Evolutionary conservation across 2,329 filamentous ascomycete species (phyloP).

Genomic region (Chaetomiaceae sp.): DNA sequence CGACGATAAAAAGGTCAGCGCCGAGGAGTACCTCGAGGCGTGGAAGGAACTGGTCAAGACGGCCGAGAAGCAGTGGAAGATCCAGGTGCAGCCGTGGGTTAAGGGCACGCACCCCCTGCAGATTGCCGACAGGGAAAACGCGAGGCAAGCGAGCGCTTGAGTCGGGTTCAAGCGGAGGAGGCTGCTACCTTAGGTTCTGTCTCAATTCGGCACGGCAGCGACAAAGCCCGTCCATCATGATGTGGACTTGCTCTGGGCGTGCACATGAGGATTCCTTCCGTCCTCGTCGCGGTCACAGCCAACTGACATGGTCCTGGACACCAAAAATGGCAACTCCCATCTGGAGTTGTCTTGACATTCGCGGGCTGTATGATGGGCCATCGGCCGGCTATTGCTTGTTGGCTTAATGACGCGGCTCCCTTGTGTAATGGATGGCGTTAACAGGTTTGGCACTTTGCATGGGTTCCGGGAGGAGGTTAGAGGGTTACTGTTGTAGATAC

Average conservation of each 20-base stretch:
- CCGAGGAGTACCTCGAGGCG: constrained; percentile 58
- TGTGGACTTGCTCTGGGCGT: background rate
- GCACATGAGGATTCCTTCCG: constrained; percentile 5
- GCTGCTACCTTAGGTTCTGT: background rate
- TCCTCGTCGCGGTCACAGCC: background rate
- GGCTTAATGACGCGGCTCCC: constrained; percentile 13
- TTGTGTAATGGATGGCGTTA: constrained; percentile 24
- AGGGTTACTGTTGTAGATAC: constrained; percentile 14
- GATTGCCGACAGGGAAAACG: constrained; percentile 16
- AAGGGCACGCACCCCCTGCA: constrained; percentile 29
- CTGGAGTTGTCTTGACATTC: background rate
- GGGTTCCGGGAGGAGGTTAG: constrained; percentile 6
- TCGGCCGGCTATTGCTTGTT: constrained; percentile 8
- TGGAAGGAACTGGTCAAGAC: constrained; percentile 64
- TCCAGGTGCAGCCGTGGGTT: constrained; percentile 43
- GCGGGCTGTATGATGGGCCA: background rate
- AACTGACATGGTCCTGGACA: background rate
- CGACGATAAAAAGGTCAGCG: constrained; percentile 46
- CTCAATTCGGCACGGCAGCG: background rate
- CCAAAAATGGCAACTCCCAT: background rate
- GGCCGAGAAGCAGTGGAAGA: constrained; percentile 60
- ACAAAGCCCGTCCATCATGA: background rate
- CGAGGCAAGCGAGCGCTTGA: constrained; percentile 9
- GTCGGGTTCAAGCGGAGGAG: background rate
- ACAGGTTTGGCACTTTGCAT: constrained; percentile 20